These are phyloP conservation scores for Podosphaera leucotricha DNA, from an alignment of 2,329 filamentous ascomycete species.

Conservation along the genomic window DNA sequence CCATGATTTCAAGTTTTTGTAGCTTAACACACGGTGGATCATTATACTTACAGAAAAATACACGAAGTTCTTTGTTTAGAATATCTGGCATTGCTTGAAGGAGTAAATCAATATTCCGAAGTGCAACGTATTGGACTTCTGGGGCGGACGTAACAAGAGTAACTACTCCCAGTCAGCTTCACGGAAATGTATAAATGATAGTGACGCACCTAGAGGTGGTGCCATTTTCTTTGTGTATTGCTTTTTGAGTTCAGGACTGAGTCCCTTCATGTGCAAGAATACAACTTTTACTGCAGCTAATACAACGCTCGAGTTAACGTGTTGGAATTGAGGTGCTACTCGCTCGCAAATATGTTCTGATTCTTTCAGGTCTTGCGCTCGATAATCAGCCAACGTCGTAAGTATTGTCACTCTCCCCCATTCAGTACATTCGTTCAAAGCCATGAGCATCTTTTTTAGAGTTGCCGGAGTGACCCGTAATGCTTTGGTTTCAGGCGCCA, in stretches of 20 bases:
- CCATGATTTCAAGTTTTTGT: conserved; percentile 97
- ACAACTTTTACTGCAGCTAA: conserved; percentile 95
- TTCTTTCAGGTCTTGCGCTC: conserved; percentile 71
- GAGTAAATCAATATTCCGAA: conserved; percentile 87
- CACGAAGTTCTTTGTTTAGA: conserved; percentile 84
- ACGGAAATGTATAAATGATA: neutral
- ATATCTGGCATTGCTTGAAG: conserved; percentile 93
- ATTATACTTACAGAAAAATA: conserved; percentile 99
- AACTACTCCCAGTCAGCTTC: conserved; percentile 27
- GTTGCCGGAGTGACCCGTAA: conserved; percentile 60
- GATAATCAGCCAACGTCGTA: conserved; percentile 72
- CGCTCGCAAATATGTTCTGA: conserved; percentile 95
- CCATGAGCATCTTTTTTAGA: conserved; percentile 88
- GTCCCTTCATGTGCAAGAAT: conserved; percentile 79
- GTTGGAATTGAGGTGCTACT: conserved; percentile 90
- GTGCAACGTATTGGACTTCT: conserved; percentile 91
- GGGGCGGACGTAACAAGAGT: conserved; percentile 87
- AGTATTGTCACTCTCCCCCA: conserved; percentile 93
- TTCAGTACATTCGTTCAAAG: conserved; percentile 92
- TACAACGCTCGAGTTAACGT: conserved; percentile 92
- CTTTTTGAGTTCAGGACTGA: conserved; percentile 54
- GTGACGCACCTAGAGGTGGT: conserved; percentile 53
- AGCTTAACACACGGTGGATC: conserved; percentile 95
- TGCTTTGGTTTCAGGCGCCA: conserved; percentile 73
- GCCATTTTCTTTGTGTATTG: conserved; percentile 98